A percentile compares a stretch with the other conserved stretches of the same genome.
Evolutionary conservation across 1,139 yeast genomes (phyloP).

Genomic region (Diutina ranongensis): DNA sequence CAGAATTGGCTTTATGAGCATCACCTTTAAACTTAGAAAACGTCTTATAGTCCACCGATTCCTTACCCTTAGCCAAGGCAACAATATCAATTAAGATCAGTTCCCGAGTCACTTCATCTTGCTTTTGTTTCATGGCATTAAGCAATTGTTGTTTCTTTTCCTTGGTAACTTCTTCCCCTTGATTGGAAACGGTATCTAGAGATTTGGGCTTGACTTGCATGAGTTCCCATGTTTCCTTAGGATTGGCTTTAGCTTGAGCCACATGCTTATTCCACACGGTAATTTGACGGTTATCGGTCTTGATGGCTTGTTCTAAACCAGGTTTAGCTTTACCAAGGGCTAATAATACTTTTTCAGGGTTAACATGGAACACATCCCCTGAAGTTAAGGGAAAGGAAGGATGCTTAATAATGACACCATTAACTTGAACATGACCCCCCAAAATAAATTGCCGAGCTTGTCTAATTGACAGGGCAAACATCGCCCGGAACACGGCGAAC

Average conservation of each 20-base stretch:
- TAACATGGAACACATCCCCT: slow-evolving; percentile 82
- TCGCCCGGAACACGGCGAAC: slow-evolving; percentile 77
- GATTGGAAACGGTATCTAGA: slow-evolving; percentile 17
- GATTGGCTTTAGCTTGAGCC: slow-evolving; percentile 42
- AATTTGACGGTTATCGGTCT: slow-evolving; percentile 61
- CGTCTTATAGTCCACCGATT: slow-evolving; percentile 10
- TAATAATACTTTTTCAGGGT: slow-evolving; percentile 73
- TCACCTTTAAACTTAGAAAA: slow-evolving; percentile 6
- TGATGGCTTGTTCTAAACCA: slow-evolving; percentile 50
- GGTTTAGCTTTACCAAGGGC: slow-evolving; percentile 87
- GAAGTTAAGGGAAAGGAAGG: slow-evolving; percentile 71
- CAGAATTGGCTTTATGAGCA: not conserved
- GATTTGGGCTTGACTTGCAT: slow-evolving; percentile 34
- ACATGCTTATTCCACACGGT: slow-evolving; percentile 68
- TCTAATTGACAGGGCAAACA: slow-evolving; percentile 89
- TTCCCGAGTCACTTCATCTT: slow-evolving; percentile 32
- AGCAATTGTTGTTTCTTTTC: slow-evolving; percentile 17
- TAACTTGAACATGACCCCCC: slow-evolving; percentile 76
- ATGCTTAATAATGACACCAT: slow-evolving; percentile 66
- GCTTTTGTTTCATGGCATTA: slow-evolving; percentile 24
- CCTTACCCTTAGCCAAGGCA: slow-evolving; percentile 15
- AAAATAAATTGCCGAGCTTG: slow-evolving; percentile 87
- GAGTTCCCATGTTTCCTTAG: slow-evolving; percentile 46
- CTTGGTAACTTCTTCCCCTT: slow-evolving; percentile 10
- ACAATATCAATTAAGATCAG: slow-evolving; percentile 34